Evolutionary conservation across 768 basidiomycete genomes (phyloP).

Genomic region (Phallus indusiatus): DNA sequence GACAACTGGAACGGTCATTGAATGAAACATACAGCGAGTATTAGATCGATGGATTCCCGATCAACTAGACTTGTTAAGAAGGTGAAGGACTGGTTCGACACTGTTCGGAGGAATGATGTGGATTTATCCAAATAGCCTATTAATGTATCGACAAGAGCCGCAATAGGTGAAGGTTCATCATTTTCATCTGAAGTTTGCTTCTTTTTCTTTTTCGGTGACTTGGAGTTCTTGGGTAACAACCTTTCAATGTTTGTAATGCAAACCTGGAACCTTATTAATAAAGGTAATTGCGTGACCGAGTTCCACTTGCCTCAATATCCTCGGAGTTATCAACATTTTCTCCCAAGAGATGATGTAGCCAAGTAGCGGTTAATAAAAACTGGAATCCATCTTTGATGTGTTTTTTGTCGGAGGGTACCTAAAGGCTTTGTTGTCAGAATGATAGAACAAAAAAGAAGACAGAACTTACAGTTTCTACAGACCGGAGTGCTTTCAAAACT

Average conservation of each 20-base stretch:
- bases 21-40: conserved; percentile 56
- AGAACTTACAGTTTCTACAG: conserved; percentile 19
- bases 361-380: conserved; percentile 57
- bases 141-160: conserved; percentile 80
- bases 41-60: conserved; percentile 66
- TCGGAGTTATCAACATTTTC: conserved; percentile 44
- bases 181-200: conserved; percentile 24
- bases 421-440: conserved; percentile 3
- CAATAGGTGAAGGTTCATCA: conserved; percentile 54
- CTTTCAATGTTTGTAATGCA: background rate
- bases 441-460: background rate
- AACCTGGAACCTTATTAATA: background rate
- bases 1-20: conserved; percentile 2
- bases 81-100: conserved; percentile 74
- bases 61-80: conserved; percentile 58
- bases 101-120: conserved; percentile 66
- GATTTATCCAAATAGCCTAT: conserved; percentile 84
- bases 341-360: conserved; percentile 65
- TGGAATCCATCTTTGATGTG: conserved; percentile 62
- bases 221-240: background rate
- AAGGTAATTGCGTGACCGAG: background rate
- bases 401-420: conserved; percentile 32
- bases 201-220: conserved; percentile 1
- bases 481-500: conserved; percentile 26
- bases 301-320: conserved; percentile 1